Evolutionary conservation across 2,329 filamentous ascomycete species (phyloP), one percentile per base, ranked within the genome.

Genomic region (Epichloe festucae): DNA sequence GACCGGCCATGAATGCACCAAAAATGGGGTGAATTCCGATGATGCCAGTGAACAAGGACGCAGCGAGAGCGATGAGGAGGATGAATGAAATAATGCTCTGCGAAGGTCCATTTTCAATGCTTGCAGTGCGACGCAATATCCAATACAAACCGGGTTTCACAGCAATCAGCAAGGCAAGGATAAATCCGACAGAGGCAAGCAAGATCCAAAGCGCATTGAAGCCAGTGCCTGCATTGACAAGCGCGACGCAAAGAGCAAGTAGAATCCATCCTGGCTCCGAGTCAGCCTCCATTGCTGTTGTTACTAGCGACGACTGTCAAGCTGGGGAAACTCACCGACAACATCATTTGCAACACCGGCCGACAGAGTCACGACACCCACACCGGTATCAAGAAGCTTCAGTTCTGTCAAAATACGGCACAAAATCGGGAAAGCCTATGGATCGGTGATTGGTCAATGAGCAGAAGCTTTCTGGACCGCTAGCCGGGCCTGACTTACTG

Each of bases 11-110:
- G 64, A 97, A 97, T 3, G 85, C 89, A 42, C 91, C 91, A 61
- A 97, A 97, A 63, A 97, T 96, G 52, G 91, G 81, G 65, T 97
- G 91, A 1, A 96, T 83, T 46, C 91, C 91, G 62, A 97, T 95
- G 54, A 93, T 85, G 52, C 84, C 74, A 0, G 89, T 94, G 63
- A 95, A 95, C 73, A 90, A 95, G 4, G 89, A 77, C 0, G 88
- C 93, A 0, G 78, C 74, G 15, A 97, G 74, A 0, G 85, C 84
- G 49, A 96, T 74, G 34, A 96, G 70, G 4, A 96, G 69, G 0
- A 90, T 96, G 34, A 96, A 68, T 12, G 85, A 83, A 41, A 96
- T 86, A 59, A 95, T 85, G 5, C 81, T 78, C 64, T 96, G 90
- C 3, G 86, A 88, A 0, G 91, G 91, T 0, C 90, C 91, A 61